Evolutionary conservation across 169 alveolate species (phyloP).

Genomic region (Neospora caninum): DNA sequence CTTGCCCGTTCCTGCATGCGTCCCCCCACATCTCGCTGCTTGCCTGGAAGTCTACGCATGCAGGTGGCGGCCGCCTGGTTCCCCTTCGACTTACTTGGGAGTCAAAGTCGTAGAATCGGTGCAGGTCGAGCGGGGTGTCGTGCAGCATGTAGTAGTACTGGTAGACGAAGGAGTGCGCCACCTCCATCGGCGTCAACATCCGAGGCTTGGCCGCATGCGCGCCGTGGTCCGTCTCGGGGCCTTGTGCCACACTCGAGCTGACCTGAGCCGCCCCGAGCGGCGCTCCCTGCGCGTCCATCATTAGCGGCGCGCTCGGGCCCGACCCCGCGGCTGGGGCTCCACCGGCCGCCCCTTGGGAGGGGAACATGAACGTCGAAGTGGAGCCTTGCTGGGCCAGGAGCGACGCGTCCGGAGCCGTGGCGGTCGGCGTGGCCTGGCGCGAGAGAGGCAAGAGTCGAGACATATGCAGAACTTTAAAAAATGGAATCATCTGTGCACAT

Average conservation of each 20-base stretch:
- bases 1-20: too few species aligned
- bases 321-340: background rate
- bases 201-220: background rate
- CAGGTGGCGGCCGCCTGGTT: too few species aligned
- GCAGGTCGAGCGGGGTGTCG: slow-evolving; percentile 62
- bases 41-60: too few species aligned
- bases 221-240: background rate
- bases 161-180: slow-evolving; percentile 70
- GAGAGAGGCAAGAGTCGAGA: too few species aligned
- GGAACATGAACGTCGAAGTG: background rate
- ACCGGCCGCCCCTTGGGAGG: background rate
- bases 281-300: background rate
- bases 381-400: background rate
- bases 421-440: background rate
- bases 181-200: slow-evolving; percentile 40
- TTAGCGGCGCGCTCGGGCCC: background rate
- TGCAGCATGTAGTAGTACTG: slow-evolving; percentile 69
- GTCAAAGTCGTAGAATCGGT: slow-evolving; percentile 66
- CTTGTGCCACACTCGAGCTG: background rate
- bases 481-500: too few species aligned
- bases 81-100: slow-evolving; percentile 46
- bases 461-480: too few species aligned
- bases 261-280: background rate
- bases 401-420: slow-evolving; percentile 11
- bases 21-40: too few species aligned